These are phyloP conservation scores for Rhododendron simsii DNA, from an alignment of 148 eudicot genomes.

Conservation along the genomic window DNA sequence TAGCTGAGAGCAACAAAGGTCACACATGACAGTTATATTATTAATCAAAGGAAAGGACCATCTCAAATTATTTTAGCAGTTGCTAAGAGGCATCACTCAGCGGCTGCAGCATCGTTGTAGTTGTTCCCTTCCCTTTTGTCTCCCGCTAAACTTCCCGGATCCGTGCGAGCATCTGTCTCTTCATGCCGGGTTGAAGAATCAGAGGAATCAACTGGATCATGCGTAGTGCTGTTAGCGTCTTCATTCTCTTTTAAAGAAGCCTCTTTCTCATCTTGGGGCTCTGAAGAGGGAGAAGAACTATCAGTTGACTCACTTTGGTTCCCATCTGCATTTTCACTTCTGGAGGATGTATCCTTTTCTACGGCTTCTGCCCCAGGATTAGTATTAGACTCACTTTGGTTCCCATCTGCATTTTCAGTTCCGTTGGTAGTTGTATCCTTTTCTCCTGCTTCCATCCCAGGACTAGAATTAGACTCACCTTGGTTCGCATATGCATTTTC, in stretches of 20 bases:
- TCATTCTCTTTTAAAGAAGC: conserved; percentile 21
- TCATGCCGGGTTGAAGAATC: conserved; percentile 40
- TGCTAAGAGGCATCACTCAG: conserved; percentile 30
- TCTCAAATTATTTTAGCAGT: background rate
- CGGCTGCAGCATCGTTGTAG: conserved; percentile 34
- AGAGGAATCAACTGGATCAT: conserved; percentile 24
- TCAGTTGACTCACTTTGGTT: background rate
- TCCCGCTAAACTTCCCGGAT: conserved; percentile 46
- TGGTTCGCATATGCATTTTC: conserved; percentile 8
- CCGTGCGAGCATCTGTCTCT: conserved; percentile 44
- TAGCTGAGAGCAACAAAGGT: background rate
- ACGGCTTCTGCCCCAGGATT: conserved; percentile 9
- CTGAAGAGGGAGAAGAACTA: conserved; percentile 9
- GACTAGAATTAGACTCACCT: conserved; percentile 6
- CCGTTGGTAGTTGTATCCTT: background rate
- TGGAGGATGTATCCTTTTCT: background rate
- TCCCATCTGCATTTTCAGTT: conserved; percentile 13
- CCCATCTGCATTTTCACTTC: conserved; percentile 15
- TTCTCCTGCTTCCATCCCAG: conserved; percentile 5
- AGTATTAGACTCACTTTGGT: conserved; percentile 3
- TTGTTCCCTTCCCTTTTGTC: conserved; percentile 31
- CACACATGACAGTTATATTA: background rate
- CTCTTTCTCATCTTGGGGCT: conserved; percentile 17
- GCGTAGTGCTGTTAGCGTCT: conserved; percentile 8
- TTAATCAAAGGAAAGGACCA: too few species aligned